A percentile compares a stretch with the other conserved stretches of the same genome.
Conservation (phyloP, 169 alveolate genomes). For the Pseudocohnilembus persalinus region DNA sequence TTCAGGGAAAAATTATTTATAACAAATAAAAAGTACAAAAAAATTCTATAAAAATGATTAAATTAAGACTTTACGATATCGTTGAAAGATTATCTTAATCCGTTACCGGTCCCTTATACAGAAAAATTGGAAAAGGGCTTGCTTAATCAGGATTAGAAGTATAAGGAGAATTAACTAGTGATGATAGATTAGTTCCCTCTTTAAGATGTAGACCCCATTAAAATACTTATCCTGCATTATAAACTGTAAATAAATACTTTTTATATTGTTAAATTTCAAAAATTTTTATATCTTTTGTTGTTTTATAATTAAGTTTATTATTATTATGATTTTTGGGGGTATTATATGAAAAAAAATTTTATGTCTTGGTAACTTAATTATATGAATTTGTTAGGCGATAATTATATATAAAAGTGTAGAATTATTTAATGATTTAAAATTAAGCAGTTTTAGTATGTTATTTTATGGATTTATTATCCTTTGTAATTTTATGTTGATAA, state of each 20-base stretch:
- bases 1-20: not conserved
- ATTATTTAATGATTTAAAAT: no score
- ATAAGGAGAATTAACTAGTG: slow-evolving; percentile 24
- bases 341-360: not conserved
- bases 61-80: slow-evolving; percentile 9
- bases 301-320: not conserved
- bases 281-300: not conserved
- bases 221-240: slow-evolving; percentile 22
- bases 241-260: not conserved
- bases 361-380: not conserved
- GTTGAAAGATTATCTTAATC: slow-evolving; percentile 4
- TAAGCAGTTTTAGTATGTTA: no score
- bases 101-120: slow-evolving; percentile 29
- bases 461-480: no score
- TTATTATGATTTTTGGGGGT: not conserved
- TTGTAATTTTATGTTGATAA: no score
- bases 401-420: not conserved
- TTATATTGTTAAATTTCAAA: not conserved
- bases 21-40: not conserved
- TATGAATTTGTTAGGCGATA: not conserved
- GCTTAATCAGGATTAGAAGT: slow-evolving; percentile 21
- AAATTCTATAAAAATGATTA: slow-evolving; percentile 13
- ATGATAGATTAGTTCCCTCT: slow-evolving; percentile 46
- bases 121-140: slow-evolving; percentile 36
- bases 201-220: slow-evolving; percentile 16